phyloP scores from a whole-genome alignment of 352 stramenopile species.

The Globisporangium spinosum region DNA sequence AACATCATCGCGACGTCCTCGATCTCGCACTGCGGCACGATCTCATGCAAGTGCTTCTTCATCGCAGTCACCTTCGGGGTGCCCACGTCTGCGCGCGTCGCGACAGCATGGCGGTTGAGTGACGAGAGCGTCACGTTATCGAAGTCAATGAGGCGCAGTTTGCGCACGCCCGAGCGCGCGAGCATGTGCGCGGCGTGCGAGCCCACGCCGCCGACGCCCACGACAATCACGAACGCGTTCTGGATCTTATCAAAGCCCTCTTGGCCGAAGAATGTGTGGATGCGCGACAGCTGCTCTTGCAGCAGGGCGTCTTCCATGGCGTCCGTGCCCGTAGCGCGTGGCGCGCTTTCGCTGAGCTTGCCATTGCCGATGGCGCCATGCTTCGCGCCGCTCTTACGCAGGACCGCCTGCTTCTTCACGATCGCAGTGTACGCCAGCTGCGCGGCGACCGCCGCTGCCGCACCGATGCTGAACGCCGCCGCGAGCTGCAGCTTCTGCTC shows the following conservation, averaged over 20 bases:
- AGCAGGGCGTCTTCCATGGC: conserved; percentile 52
- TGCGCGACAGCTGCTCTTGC: conserved; percentile 89
- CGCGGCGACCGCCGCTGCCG: conserved; percentile 34
- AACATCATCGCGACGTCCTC: conserved; percentile 92
- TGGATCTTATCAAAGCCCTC: conserved; percentile 89
- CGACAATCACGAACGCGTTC: conserved; percentile 91
- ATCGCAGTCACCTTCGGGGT: conserved; percentile 91
- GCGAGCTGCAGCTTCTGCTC: conserved; percentile 30
- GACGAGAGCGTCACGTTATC: conserved; percentile 99
- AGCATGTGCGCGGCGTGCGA: conserved; percentile 97
- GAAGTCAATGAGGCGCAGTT: conserved; percentile 98
- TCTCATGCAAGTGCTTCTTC: conserved; percentile 71
- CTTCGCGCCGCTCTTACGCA: background rate
- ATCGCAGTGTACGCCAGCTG: conserved; percentile 41
- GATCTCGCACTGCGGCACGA: conserved; percentile 79
- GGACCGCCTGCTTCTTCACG: conserved; percentile 21
- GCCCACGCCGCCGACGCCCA: conserved; percentile 96
- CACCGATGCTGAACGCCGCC: conserved; percentile 58
- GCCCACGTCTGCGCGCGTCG: conserved; percentile 94
- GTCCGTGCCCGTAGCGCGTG: conserved; percentile 24
- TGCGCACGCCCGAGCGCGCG: conserved; percentile 91
- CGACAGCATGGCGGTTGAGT: conserved; percentile 98
- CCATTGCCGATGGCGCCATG: background rate
- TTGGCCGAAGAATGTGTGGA: conserved; percentile 93
- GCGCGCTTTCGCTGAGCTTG: conserved; percentile 4